These are phyloP conservation scores for Colletotrichum eremochloae DNA, from an alignment of 2,329 filamentous ascomycete genomes.

Conservation along the genomic window DNA sequence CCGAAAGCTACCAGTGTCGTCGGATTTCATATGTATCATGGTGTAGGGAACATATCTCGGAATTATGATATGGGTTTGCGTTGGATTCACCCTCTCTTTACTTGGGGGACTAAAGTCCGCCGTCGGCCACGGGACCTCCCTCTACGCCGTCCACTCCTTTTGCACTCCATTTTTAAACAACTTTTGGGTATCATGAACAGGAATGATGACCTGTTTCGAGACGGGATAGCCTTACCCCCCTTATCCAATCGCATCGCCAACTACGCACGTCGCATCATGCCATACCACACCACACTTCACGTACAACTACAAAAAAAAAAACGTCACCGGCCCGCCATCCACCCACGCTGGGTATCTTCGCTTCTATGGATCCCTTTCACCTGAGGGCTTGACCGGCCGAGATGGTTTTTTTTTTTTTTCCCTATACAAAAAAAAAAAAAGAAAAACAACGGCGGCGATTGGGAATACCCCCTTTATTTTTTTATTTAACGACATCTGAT, in stretches of 20 bases:
- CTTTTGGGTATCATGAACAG: conserved; percentile 34
- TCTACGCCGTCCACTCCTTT: conserved; percentile 59
- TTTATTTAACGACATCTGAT: conserved; percentile 34
- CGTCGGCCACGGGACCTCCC: conserved; percentile 30
- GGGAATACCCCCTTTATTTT: conserved; percentile 13
- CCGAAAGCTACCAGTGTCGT: conserved; percentile 40
- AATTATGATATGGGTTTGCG: conserved; percentile 41
- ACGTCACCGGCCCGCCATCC: conserved; percentile 21
- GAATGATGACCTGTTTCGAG: conserved; percentile 26
- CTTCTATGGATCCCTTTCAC: conserved; percentile 16
- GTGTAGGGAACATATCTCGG: conserved; percentile 54
- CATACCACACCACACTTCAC: background rate
- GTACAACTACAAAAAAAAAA: background rate
- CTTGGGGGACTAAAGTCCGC: conserved; percentile 48
- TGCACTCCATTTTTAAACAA: conserved; percentile 30
- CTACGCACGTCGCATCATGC: background rate
- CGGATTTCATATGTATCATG: conserved; percentile 45
- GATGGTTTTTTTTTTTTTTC: background rate
- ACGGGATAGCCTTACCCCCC: conserved; percentile 4
- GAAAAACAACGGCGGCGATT: conserved; percentile 23
- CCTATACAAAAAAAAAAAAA: conserved; percentile 6
- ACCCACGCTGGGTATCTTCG: conserved; percentile 18
- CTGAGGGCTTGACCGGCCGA: conserved; percentile 22
- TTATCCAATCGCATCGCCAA: conserved; percentile 10
- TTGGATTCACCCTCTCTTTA: conserved; percentile 38